These are phyloP conservation scores for Naumovozyma baii DNA, from an alignment of 805 yeast species.

Conservation along the genomic window DNA sequence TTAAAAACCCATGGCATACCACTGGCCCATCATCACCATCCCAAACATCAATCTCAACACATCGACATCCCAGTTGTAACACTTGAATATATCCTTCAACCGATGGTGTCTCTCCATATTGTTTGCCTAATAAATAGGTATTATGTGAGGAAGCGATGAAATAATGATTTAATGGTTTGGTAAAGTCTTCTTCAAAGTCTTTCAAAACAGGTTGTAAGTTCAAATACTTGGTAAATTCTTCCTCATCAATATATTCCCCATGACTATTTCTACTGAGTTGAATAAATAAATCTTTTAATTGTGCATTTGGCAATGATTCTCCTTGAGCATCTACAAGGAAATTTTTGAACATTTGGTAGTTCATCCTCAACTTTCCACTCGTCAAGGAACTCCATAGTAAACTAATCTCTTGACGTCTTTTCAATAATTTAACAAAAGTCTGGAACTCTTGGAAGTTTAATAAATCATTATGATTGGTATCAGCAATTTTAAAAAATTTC, in stretches of 20 bases:
- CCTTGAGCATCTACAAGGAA: constrained; percentile 43
- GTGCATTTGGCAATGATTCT: constrained; percentile 40
- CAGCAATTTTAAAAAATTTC: constrained; percentile 45
- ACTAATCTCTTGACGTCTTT: constrained; percentile 53
- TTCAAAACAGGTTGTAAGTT: constrained; percentile 25
- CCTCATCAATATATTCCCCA: constrained; percentile 10
- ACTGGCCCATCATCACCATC: constrained; percentile 75
- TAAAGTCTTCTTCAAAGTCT: constrained; percentile 30
- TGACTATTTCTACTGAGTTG: constrained; percentile 19
- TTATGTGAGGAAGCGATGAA: constrained; percentile 90
- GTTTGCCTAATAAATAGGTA: constrained; percentile 82
- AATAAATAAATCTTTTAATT: constrained; percentile 11
- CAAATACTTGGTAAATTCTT: constrained; percentile 24
- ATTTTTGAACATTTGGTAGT: constrained; percentile 25
- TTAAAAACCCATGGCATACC: constrained; percentile 86
- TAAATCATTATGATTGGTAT: constrained; percentile 38
- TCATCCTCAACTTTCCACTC: constrained; percentile 16
- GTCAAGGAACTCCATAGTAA: constrained; percentile 38
- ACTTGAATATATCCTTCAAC: constrained; percentile 83
- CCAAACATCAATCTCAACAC: constrained; percentile 95
- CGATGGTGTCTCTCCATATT: constrained; percentile 77
- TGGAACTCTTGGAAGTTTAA: constrained; percentile 69
- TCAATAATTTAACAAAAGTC: constrained; percentile 56
- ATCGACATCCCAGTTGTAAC: constrained; percentile 84
- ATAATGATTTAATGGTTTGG: constrained; percentile 72